phyloP scores from a whole-genome alignment of 805 yeast genomes.

The Grigorovia yakushimaensis region DNA sequence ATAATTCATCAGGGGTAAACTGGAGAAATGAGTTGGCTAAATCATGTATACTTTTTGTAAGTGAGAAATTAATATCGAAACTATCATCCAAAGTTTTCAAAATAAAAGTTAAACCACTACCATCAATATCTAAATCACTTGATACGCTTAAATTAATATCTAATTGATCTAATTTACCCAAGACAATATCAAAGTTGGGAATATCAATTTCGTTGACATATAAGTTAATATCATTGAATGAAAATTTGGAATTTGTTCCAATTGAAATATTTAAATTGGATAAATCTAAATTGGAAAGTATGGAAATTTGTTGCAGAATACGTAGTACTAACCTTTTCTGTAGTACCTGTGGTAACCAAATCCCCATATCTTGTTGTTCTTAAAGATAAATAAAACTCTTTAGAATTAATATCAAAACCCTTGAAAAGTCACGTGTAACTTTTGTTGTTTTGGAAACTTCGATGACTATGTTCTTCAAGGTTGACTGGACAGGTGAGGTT shows the following conservation, averaged over 20 bases:
- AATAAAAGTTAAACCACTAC: constrained; percentile 43
- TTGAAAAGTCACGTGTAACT: neutral
- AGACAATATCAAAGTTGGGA: constrained; percentile 54
- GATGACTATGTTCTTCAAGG: too few relatives aligned
- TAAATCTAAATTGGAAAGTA: constrained; percentile 74
- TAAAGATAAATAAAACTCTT: neutral
- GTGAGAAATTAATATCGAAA: constrained; percentile 31
- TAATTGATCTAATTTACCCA: constrained; percentile 49
- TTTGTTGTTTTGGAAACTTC: too few relatives aligned
- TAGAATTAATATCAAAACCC: neutral
- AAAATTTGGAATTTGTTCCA: constrained; percentile 43
- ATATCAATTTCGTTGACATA: constrained; percentile 61
- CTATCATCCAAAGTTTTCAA: neutral
- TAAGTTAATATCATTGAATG: constrained; percentile 51
- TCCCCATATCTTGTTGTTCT: constrained; percentile 7
- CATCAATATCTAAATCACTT: constrained; percentile 60
- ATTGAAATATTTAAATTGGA: constrained; percentile 75
- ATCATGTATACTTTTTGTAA: constrained; percentile 67
- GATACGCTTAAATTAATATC: constrained; percentile 53
- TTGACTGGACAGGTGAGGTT: too few relatives aligned
- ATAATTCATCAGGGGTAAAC: constrained; percentile 19
- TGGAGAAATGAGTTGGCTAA: constrained; percentile 46
- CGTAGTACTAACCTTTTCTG: constrained; percentile 75
- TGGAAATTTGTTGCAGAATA: constrained; percentile 67
- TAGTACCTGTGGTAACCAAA: constrained; percentile 77